Percentiles rank a stretch among this genome's conserved stretches.
phyloP scores from a whole-genome alignment of 352 stramenopile species.

The Phytopythium aichiense region DNA sequence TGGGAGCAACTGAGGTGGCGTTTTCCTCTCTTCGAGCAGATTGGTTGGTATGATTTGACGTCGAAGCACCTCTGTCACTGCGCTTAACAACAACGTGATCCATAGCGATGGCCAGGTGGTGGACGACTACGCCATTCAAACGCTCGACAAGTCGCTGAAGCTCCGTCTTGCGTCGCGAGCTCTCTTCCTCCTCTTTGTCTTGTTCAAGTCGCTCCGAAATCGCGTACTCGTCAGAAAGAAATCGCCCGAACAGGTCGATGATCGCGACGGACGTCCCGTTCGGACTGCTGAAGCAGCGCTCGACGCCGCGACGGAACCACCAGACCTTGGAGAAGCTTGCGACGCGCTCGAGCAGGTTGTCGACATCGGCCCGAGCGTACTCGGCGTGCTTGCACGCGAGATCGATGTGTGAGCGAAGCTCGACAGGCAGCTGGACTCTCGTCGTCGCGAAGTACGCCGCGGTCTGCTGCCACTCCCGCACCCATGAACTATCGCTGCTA shows the following conservation, averaged over 20 bases:
- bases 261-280: constrained; percentile 14
- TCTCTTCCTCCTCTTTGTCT: constrained; percentile 18
- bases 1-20: neutral
- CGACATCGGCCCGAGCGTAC: constrained; percentile 27
- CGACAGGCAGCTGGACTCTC: constrained; percentile 13
- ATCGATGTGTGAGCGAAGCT: constrained; percentile 32
- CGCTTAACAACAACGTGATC: neutral
- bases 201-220: constrained; percentile 40
- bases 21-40: neutral
- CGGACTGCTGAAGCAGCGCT: constrained; percentile 21
- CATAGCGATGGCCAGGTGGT: neutral
- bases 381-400: constrained; percentile 35
- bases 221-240: constrained; percentile 18
- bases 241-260: constrained; percentile 25
- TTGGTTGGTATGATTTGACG: neutral
- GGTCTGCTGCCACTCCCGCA: constrained; percentile 61
- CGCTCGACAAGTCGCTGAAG: constrained; percentile 13
- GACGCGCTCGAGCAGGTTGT: constrained; percentile 22
- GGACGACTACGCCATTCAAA: constrained; percentile 12
- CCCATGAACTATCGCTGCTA: constrained; percentile 21
- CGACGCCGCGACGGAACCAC: constrained; percentile 36
- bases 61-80: neutral
- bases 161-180: constrained; percentile 5
- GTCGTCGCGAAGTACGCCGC: constrained; percentile 28
- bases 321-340: constrained; percentile 44